phyloP scores from a whole-genome alignment of 2,329 filamentous ascomycete genomes.

The Coccinonectria pachysandricola region DNA sequence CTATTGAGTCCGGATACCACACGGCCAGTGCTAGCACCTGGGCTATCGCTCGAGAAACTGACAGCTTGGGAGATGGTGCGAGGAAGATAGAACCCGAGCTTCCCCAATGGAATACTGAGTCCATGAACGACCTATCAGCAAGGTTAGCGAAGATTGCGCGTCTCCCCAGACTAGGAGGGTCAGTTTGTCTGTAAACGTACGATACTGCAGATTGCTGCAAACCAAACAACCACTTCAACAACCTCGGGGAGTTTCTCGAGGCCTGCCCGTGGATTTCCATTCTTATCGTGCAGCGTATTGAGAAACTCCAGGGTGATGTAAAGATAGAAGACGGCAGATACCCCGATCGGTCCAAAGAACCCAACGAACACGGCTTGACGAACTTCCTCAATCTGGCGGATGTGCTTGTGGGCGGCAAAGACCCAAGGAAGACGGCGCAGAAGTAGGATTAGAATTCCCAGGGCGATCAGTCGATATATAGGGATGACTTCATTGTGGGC shows the following conservation, averaged over 20 bases:
- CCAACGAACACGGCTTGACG: conserved; percentile 77
- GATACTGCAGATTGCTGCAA: conserved; percentile 71
- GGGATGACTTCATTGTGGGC: conserved; percentile 57
- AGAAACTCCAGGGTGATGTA: conserved; percentile 74
- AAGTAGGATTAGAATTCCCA: conserved; percentile 68
- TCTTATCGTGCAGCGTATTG: conserved; percentile 36
- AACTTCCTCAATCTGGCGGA: conserved; percentile 66
- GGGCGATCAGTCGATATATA: conserved; percentile 58
- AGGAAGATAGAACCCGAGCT: no score
- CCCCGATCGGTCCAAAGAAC: conserved; percentile 88
- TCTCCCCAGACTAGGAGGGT: neutral
- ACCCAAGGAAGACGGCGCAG: conserved; percentile 71
- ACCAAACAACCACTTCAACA: conserved; percentile 71
- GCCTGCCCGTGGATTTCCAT: conserved; percentile 54
- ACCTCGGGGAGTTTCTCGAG: conserved; percentile 55
- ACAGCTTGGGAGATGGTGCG: no score
- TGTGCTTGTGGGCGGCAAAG: conserved; percentile 60
- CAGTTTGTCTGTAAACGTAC: no score
- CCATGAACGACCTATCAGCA: conserved; percentile 1
- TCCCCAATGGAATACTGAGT: neutral
- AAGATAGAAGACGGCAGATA: conserved; percentile 83
- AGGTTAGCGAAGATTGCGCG: neutral
- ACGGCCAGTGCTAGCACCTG: no score
- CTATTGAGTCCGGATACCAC: no score
- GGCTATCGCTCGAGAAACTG: no score